Conservation (phyloP, 345 rosid genomes). For the Dipteronia dyeriana region DNA sequence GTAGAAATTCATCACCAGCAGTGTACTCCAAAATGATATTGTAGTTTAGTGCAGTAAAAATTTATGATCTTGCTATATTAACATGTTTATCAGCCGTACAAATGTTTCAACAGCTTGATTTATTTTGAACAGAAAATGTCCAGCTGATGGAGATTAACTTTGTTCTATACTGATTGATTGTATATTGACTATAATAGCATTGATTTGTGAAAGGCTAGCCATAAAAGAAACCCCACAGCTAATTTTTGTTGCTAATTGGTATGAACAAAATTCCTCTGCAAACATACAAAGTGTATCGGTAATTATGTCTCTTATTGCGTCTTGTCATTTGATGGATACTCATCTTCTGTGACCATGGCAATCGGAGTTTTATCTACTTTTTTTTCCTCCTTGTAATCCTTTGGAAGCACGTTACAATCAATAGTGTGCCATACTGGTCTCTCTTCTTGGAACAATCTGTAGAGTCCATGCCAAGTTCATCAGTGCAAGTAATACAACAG, state of each 20-base stretch:
- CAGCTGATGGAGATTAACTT: background rate
- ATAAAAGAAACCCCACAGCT: background rate
- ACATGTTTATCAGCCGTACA: background rate
- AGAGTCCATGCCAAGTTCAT: slow-evolving; percentile 18
- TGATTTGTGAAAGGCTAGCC: background rate
- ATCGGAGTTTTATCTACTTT: slow-evolving; percentile 34
- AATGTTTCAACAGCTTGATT: background rate
- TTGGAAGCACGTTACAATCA: slow-evolving; percentile 68
- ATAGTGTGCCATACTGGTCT: slow-evolving; percentile 87
- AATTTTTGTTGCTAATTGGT: background rate
- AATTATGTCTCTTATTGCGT: slow-evolving; percentile 23
- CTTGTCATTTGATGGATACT: slow-evolving; percentile 26
- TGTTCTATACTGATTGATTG: background rate
- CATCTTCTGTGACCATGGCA: slow-evolving; percentile 45
- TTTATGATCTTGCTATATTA: background rate
- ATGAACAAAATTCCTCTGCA: background rate
- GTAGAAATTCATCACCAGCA: too few relatives aligned
- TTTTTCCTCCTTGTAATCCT: slow-evolving; percentile 44
- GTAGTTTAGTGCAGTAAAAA: background rate
- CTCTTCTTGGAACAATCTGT: slow-evolving; percentile 91
- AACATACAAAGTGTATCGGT: background rate
- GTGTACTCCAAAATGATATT: too few relatives aligned
- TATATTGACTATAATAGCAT: background rate
- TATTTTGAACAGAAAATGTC: background rate
- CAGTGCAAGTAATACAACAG: background rate